Conservation (phyloP, 768 basidiomycete species). For the Rhodotorula sphaerocarpa region DNA sequence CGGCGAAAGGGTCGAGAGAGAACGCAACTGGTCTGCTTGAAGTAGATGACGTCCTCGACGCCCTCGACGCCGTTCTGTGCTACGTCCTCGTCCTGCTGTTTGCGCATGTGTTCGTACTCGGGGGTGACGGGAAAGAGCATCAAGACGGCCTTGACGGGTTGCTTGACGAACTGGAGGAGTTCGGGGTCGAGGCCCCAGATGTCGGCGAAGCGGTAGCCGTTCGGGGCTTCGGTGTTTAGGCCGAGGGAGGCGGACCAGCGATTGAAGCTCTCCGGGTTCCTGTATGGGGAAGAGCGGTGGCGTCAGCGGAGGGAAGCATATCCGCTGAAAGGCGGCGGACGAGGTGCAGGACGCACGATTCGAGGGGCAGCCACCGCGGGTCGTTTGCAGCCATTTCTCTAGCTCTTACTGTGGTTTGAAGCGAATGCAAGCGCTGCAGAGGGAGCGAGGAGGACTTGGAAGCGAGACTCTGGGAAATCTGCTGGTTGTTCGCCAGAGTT, state of each 20-base stretch:
- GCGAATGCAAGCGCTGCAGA: background rate
- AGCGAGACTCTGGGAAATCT: background rate
- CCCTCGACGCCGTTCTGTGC: constrained; percentile 49
- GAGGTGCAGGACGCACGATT: background rate
- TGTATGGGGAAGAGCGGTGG: background rate
- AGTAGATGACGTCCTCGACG: constrained; percentile 67
- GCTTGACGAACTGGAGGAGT: constrained; percentile 61
- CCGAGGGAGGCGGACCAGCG: constrained; percentile 29
- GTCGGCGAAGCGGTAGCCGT: constrained; percentile 21
- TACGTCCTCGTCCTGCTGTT: constrained; percentile 57
- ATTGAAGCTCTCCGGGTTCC: constrained; percentile 28
- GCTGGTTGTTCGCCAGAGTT: no score
- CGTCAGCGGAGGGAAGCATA: background rate
- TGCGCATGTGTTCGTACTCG: constrained; percentile 50
- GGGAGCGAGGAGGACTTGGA: no score
- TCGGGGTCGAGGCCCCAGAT: constrained; percentile 44
- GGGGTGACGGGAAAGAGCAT: constrained; percentile 71
- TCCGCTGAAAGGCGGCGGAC: background rate
- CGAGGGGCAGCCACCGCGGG: constrained; percentile 16
- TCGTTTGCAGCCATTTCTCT: constrained; percentile 7
- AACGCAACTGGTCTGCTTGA: constrained; percentile 59
- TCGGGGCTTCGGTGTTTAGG: constrained; percentile 14
- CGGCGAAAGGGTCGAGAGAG: background rate
- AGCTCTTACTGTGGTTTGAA: background rate
- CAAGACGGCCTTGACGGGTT: constrained; percentile 72